A percentile compares a stretch with the other conserved stretches of the same genome.
Conservation (phyloP, 1,284 basidiomycete genomes). For the Rhodotorula sp. region DNA sequence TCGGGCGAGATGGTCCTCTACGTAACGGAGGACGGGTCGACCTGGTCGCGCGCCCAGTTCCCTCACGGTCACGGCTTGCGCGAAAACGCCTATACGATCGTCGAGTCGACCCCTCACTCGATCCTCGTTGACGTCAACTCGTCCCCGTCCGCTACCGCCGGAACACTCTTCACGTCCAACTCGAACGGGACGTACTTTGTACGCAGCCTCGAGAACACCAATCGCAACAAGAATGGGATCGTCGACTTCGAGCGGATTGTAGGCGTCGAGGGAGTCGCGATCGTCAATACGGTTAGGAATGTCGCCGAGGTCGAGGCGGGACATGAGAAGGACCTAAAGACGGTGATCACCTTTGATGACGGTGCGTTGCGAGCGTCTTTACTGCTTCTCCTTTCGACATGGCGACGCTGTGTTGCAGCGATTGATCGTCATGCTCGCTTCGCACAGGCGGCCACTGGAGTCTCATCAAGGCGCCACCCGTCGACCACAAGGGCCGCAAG, state of each 20-base stretch:
- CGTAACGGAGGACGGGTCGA: slow-evolving; percentile 73
- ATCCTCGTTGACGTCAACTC: slow-evolving; percentile 89
- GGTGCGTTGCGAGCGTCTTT: slow-evolving; percentile 56
- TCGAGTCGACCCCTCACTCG: slow-evolving; percentile 88
- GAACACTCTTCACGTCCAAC: slow-evolving; percentile 91
- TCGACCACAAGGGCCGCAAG: slow-evolving; percentile 62
- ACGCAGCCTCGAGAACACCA: slow-evolving; percentile 85
- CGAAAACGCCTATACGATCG: slow-evolving; percentile 92
- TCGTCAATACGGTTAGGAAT: slow-evolving; percentile 84
- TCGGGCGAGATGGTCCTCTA: slow-evolving; percentile 75
- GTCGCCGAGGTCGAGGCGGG: slow-evolving; percentile 73
- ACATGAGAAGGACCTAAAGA: slow-evolving; percentile 67
- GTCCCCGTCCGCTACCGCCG: slow-evolving; percentile 68
- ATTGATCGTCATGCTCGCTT: neutral
- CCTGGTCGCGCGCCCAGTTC: slow-evolving; percentile 79
- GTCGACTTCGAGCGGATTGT: slow-evolving; percentile 92
- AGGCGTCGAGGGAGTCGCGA: slow-evolving; percentile 87
- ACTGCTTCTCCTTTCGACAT: neutral
- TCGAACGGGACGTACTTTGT: slow-evolving; percentile 93
- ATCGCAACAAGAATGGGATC: slow-evolving; percentile 79
- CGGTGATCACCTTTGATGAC: slow-evolving; percentile 86
- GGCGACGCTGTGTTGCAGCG: neutral
- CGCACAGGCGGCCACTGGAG: slow-evolving; percentile 69
- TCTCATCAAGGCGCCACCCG: slow-evolving; percentile 63
- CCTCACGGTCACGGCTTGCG: slow-evolving; percentile 77